Evolutionary conservation across 306 rosid genomes (phyloP), one percentile per base, ranked within the genome.

Genomic region (Astragalus membranaceus): DNA sequence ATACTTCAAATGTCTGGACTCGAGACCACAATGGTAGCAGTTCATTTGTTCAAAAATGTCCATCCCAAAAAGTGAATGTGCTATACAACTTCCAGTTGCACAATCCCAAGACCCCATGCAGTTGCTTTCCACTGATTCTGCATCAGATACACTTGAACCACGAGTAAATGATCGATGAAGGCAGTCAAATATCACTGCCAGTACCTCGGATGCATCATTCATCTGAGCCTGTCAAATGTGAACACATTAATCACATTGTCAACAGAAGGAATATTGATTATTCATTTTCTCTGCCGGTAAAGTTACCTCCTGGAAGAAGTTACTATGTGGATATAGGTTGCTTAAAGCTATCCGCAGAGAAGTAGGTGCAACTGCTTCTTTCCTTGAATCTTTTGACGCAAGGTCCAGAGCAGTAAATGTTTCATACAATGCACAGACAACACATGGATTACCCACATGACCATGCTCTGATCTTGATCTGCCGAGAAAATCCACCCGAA

Each of bases 151-250:
- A 69, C 82, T 69, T 61, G 83, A 88, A 75, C 70, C 79, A 59
- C 80, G 67, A 72, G 89, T 79, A 80, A 89, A 91, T 30, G 99
- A 87, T 58, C 12, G 87, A 72, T 95, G 99, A 75, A 95, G 93
- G 87, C 99, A 87, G 69, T 87, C 86, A 88, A 91, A 95, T 75
- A 95, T 83, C 75, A 86, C 97, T 14, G 49, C 90, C 75, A 95
- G 79, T 10, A 95, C 99, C 86, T 95, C 99, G 69, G 99, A 95
- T 63, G 99, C 99, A 76, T 95, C 99, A 53, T 95, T 95, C 99
- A 95, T 95, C 80, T 95, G 97, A 78, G 86, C 96, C 99, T 95
- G 88, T 43, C 72, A 82, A 77, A 77, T 49, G 61, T 44, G 76
- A 56, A 16, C 47, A 49, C 46, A 50, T 87, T 67, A 84, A 72